Conservation (phyloP, 345 rosid genomes). For the Sisymbrium altissimum region DNA sequence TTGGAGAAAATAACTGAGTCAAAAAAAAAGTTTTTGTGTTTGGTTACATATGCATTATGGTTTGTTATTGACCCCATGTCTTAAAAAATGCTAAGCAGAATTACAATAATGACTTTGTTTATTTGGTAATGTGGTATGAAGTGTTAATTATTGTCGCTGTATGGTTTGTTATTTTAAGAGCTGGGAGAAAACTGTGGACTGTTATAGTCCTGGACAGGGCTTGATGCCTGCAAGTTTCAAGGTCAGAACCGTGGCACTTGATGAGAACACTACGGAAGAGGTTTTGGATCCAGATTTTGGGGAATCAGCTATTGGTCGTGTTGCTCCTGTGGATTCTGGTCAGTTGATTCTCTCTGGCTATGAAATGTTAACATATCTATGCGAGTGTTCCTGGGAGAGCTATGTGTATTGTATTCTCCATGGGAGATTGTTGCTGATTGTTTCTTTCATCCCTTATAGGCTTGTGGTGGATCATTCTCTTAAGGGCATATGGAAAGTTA, state of each 20-base stretch:
- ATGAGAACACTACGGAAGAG: conserved; percentile 64
- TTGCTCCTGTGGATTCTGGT: conserved; percentile 97
- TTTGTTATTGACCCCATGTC: too few species aligned
- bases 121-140: not conserved
- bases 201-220: conserved; percentile 92
- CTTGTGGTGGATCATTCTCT: conserved; percentile 87
- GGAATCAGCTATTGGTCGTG: conserved; percentile 91
- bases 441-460: conserved; percentile 40
- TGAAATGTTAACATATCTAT: not conserved
- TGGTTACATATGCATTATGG: not conserved
- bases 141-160: not conserved
- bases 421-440: not conserved
- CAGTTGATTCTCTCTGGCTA: conserved; percentile 11
- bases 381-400: not conserved
- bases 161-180: conserved; percentile 40
- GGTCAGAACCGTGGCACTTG: conserved; percentile 66
- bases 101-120: too few species aligned
- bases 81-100: too few species aligned
- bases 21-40: not conserved
- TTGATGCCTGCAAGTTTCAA: conserved; percentile 95
- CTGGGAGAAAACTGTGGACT: conserved; percentile 96
- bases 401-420: not conserved
- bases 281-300: conserved; percentile 93
- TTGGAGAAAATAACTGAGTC: not conserved
- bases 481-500: conserved; percentile 82